Conservation (phyloP, 2,329 filamentous ascomycete species). For the Monascus ruber region DNA sequence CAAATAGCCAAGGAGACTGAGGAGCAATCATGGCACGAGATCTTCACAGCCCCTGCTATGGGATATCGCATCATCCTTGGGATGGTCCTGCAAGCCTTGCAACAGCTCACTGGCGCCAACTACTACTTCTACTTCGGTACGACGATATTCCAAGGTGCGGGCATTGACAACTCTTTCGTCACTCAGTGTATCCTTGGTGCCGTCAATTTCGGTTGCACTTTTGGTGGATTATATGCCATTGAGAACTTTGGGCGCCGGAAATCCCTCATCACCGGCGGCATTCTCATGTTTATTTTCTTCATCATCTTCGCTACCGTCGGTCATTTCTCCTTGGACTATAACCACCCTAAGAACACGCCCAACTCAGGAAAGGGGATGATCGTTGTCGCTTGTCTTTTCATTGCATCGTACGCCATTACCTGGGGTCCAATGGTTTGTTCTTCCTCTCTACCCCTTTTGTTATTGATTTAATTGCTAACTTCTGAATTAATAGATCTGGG, state of each 20-base stretch:
- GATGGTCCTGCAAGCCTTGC: slow-evolving; percentile 37
- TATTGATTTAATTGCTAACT: neutral
- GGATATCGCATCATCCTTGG: slow-evolving; percentile 33
- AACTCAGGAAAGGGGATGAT: slow-evolving; percentile 56
- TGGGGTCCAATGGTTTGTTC: slow-evolving; percentile 47
- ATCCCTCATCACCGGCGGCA: slow-evolving; percentile 53
- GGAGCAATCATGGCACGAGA: slow-evolving; percentile 29
- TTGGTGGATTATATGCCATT: slow-evolving; percentile 57
- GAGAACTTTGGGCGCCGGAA: slow-evolving; percentile 57
- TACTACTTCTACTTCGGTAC: slow-evolving; percentile 10
- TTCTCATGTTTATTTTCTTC: slow-evolving; percentile 57
- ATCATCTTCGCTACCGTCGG: slow-evolving; percentile 52
- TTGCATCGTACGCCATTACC: slow-evolving; percentile 55
- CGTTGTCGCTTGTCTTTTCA: slow-evolving; percentile 60
- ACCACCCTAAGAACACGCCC: slow-evolving; percentile 32
- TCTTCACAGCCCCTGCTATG: slow-evolving; percentile 36
- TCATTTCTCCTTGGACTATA: slow-evolving; percentile 28
- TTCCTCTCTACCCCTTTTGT: neutral
- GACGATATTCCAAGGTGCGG: slow-evolving; percentile 49
- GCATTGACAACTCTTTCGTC: slow-evolving; percentile 51
- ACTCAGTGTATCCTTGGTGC: slow-evolving; percentile 54
- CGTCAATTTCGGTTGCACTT: slow-evolving; percentile 57
- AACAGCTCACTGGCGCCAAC: slow-evolving; percentile 29
- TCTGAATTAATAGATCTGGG: slow-evolving; percentile 23
- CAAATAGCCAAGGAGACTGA: slow-evolving; percentile 44